A percentile compares a stretch with the other conserved stretches of the same genome.
These are phyloP conservation scores for Geotrichum phurueaensis DNA, from an alignment of 1,139 yeast genomes.

Conservation along the genomic window DNA sequence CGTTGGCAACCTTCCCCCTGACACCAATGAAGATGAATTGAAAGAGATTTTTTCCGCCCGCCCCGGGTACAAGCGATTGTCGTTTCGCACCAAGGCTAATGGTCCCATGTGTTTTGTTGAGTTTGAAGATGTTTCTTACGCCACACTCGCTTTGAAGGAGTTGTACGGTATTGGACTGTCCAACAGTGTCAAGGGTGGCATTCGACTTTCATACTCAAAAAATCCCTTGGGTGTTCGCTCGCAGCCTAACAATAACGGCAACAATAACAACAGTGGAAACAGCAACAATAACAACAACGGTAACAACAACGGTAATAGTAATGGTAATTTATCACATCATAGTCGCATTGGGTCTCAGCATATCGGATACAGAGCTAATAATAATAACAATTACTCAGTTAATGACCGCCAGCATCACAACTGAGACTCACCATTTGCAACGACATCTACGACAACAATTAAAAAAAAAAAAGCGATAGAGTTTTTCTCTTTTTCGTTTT, in stretches of 20 bases:
- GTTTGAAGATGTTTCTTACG: conserved; percentile 90
- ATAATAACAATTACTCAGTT: background rate
- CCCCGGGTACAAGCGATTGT: conserved; percentile 84
- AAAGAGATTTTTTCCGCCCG: conserved; percentile 83
- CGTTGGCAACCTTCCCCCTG: conserved; percentile 96
- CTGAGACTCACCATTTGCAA: background rate
- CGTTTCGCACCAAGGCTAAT: conserved; percentile 60
- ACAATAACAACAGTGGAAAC: conserved; percentile 8
- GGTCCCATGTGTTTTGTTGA: conserved; percentile 99
- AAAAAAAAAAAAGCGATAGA: conserved; percentile 3
- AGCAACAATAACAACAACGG: conserved; percentile 18
- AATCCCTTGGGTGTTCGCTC: conserved; percentile 89
- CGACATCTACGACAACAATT: conserved; percentile 9
- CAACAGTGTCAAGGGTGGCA: conserved; percentile 78
- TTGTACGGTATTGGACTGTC: conserved; percentile 77
- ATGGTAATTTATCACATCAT: conserved; percentile 6
- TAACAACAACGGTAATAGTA: conserved; percentile 11
- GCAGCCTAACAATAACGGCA: conserved; percentile 27
- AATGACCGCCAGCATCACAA: background rate
- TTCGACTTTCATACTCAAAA: conserved; percentile 85
- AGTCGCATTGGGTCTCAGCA: conserved; percentile 17
- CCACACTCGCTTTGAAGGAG: conserved; percentile 89
- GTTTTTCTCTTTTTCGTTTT: background rate
- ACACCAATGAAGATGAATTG: conserved; percentile 90
- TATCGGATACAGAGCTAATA: conserved; percentile 14